Conservation (phyloP, 495 filamentous ascomycete species). For the Penicillium samsonianum region DNA sequence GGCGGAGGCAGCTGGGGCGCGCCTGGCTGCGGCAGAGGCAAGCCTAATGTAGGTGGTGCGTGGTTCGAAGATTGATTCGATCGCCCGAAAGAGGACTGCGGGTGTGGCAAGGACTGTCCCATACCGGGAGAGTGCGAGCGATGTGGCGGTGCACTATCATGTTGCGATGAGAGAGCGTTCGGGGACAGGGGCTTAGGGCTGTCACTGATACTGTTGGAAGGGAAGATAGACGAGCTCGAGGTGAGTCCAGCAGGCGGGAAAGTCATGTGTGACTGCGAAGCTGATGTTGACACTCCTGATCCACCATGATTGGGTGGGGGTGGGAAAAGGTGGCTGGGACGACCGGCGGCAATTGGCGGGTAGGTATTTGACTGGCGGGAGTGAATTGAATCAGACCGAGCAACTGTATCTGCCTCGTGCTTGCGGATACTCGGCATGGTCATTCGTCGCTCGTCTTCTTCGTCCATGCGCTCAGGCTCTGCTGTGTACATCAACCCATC, state of each 20-base stretch:
- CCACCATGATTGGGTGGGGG: constrained; percentile 53
- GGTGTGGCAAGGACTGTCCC: constrained; percentile 58
- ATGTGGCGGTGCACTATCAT: constrained; percentile 52
- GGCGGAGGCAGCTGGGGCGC: constrained; percentile 55
- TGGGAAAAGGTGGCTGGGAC: constrained; percentile 56
- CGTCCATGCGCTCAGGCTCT: constrained; percentile 63
- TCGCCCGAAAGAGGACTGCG: constrained; percentile 65
- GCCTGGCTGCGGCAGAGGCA: constrained; percentile 42
- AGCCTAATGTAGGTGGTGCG: constrained; percentile 31
- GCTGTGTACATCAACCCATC: constrained; percentile 67
- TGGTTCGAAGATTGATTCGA: constrained; percentile 36
- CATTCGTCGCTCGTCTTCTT: constrained; percentile 58
- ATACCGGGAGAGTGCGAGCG: constrained; percentile 71
- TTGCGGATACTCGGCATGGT: constrained; percentile 75
- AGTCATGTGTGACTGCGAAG: constrained; percentile 52
- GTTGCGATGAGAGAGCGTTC: constrained; percentile 60
- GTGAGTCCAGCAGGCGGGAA: constrained; percentile 48
- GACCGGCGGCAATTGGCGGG: constrained; percentile 63
- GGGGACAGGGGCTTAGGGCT: constrained; percentile 87
- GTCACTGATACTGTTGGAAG: constrained; percentile 75
- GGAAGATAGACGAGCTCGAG: constrained; percentile 60
- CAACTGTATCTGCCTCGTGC: constrained; percentile 54
- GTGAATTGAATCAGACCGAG: constrained; percentile 54
- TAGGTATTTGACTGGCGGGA: constrained; percentile 71
- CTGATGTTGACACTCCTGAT: constrained; percentile 53